phyloP scores from a whole-genome alignment of 305 asterid species.

The Petunia hybrid region DNA sequence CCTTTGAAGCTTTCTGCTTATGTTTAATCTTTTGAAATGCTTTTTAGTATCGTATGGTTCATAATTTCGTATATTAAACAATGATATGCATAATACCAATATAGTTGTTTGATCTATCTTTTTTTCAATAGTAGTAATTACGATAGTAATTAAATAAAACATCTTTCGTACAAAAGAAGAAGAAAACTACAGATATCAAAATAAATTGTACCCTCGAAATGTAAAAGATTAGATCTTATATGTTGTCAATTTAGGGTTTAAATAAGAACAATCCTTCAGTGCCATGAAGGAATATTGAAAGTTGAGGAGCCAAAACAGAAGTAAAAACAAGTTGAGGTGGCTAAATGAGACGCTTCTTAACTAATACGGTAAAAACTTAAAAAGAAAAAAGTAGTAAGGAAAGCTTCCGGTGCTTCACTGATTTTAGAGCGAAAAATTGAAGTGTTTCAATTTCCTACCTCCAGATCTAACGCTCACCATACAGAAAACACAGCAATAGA shows the following conservation, averaged over 20 bases:
- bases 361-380: not conserved
- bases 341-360: not conserved
- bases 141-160: no score
- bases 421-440: constrained; percentile 7
- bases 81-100: no score
- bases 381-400: not conserved
- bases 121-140: no score
- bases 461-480: constrained; percentile 31
- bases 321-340: not conserved
- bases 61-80: no score
- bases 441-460: not conserved
- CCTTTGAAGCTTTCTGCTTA: no score
- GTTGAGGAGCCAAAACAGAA: not conserved
- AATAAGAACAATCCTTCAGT: not conserved
- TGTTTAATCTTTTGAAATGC: no score
- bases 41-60: no score
- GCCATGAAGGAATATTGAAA: not conserved
- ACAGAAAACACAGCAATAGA: constrained; percentile 17
- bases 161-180: no score
- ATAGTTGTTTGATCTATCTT: no score
- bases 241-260: constrained; percentile 16
- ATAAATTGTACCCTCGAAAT: no score
- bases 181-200: no score
- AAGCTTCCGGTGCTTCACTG: not conserved
- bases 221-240: no score